These are phyloP conservation scores for Niveomyces coronatus DNA, from an alignment of 2,329 filamentous ascomycete genomes.

Conservation along the genomic window DNA sequence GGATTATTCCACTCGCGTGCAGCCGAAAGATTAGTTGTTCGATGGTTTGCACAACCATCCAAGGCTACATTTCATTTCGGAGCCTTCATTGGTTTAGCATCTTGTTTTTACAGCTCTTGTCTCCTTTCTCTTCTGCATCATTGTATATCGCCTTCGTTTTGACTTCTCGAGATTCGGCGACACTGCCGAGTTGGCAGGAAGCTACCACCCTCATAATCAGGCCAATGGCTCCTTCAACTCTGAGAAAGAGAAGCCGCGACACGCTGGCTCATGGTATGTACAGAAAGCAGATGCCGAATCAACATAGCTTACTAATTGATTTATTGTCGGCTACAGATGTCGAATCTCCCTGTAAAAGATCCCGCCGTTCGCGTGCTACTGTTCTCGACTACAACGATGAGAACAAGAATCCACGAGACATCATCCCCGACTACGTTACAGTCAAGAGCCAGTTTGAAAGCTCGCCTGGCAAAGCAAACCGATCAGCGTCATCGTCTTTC, in stretches of 20 bases:
- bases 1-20: constrained; percentile 1
- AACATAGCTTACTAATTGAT: constrained; percentile 4
- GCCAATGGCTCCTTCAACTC: constrained; percentile 15
- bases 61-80: background rate
- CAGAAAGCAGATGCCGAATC: background rate
- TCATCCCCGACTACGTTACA: constrained; percentile 17
- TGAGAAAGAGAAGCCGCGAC: constrained; percentile 17
- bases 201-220: constrained; percentile 1
- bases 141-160: constrained; percentile 1
- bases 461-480: constrained; percentile 18
- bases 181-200: constrained; percentile 10
- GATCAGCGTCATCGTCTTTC: constrained; percentile 20
- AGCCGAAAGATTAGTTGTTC: too few relatives aligned
- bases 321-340: constrained; percentile 6
- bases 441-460: constrained; percentile 33
- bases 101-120: background rate
- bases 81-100: background rate
- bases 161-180: too few relatives aligned
- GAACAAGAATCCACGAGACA: constrained; percentile 42
- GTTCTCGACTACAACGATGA: constrained; percentile 49
- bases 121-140: background rate
- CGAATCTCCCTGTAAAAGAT: constrained; percentile 34
- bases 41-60: background rate
- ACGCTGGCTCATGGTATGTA: constrained; percentile 14
- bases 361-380: constrained; percentile 30